These are phyloP conservation scores for Hordeum pubiflorum DNA, from an alignment of 202 grass and related monocot genomes.

Conservation along the genomic window DNA sequence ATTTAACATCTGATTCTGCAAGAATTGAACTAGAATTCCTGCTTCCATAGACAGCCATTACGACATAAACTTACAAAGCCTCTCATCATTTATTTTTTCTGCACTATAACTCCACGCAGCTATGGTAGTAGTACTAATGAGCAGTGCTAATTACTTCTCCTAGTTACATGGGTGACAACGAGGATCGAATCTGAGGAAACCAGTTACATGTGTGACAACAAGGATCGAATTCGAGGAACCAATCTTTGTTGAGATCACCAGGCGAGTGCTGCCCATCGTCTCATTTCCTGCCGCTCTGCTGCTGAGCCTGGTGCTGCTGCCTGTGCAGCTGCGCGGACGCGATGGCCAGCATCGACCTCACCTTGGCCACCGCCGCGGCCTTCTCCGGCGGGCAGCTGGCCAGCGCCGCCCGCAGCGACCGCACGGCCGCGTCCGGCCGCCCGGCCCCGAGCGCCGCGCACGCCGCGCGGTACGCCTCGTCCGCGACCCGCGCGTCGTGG, in stretches of 20 bases:
- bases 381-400: constrained; percentile 84
- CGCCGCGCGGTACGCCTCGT: constrained; percentile 79
- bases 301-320: constrained; percentile 47
- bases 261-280: background rate
- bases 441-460: constrained; percentile 70
- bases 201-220: background rate
- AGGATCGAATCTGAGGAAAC: background rate
- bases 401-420: constrained; percentile 63
- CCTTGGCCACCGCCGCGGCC: constrained; percentile 58
- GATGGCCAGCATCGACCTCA: constrained; percentile 72
- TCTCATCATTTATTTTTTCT: background rate
- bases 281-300: constrained; percentile 35
- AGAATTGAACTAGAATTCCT: background rate
- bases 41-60: background rate
- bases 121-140: background rate
- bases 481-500: constrained; percentile 65
- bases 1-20: background rate
- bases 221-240: background rate
- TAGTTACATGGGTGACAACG: background rate
- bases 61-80: too few species aligned
- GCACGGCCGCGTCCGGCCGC: constrained; percentile 51
- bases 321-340: constrained; percentile 79
- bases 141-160: background rate
- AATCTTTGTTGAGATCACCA: background rate
- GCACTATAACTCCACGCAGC: background rate